Evolutionary conservation across 2,329 filamentous ascomycete species (phyloP), one percentile per base, ranked within the genome.

Genomic region (Stemphylium lycopersici): DNA sequence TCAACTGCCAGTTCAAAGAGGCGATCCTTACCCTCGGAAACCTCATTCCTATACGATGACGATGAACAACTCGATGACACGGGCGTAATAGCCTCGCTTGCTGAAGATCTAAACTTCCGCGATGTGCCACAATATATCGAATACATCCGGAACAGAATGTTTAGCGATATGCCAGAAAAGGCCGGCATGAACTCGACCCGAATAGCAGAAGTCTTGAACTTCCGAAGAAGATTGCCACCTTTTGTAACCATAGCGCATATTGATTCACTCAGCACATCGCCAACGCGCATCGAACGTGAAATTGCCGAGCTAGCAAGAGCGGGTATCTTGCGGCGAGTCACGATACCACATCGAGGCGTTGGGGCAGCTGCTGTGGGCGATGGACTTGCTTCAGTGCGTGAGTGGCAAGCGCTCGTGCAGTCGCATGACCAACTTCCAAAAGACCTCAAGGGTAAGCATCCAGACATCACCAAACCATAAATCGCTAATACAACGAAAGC

Each of bases 171-270:
- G 10, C 88, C 88, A 2, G 78, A 81, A 16, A 76, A 76, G 39
- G 78, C 81, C 0, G 87, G 88, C 18, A 85, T 91, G 81, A 83
- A 80, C 62, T 87, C 85, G 4, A 83, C 82, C 16, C 80, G 86
- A 10, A 85, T 86, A 12, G 79, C 87, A 2, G 83, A 88, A 65
- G 76, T 89, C 13, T 78, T 91, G 47, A 84, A 86, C 57, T 87
- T 84, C 67, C 80, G 88, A 15, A 75, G 73, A 29, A 74, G 74
- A 12, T 72, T 90, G 34, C 87, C 90, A 8, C 85, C 85, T 0
- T 78, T 91, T 18, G 84, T 89, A 4, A 88, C 86, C 0, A 72
- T 86, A 16, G 83, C 86, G 1, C 89, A 92, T 68, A 71, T 92
- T 6, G 83, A 88, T 57, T 83, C 87, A 1, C 73, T 91, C 2